Evolutionary conservation across 1,284 basidiomycete species (phyloP).

Genomic region (Ganoderma meredithae): DNA sequence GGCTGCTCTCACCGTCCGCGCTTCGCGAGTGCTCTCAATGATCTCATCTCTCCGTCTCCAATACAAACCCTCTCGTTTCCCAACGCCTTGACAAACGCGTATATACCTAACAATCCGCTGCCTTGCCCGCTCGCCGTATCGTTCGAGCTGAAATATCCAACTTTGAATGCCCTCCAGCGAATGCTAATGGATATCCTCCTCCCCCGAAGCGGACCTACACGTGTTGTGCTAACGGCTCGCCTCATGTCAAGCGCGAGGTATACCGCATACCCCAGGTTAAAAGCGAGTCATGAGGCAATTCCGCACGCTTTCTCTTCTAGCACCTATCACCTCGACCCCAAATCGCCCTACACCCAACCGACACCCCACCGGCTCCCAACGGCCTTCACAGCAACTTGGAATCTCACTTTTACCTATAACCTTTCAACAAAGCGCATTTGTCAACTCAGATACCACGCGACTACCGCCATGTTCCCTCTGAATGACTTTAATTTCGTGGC

Average conservation of each 20-base stretch:
- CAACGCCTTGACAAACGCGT: neutral
- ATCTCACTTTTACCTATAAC: conserved; percentile 7
- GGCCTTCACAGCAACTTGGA: conserved; percentile 8
- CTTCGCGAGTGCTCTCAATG: neutral
- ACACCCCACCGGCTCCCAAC: conserved; percentile 3
- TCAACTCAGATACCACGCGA: neutral
- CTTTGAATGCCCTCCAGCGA: neutral
- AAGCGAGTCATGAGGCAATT: conserved; percentile 13
- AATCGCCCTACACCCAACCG: conserved; percentile 14
- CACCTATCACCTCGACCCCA: conserved; percentile 20
- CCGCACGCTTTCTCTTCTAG: conserved; percentile 19
- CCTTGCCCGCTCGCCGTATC: neutral
- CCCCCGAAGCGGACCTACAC: conserved; percentile 20
- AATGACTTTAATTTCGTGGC: conserved; percentile 41
- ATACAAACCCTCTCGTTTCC: conserved; percentile 7
- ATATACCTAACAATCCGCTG: neutral
- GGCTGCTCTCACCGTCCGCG: conserved; percentile 4
- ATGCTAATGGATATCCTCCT: conserved; percentile 7
- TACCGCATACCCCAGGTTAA: conserved; percentile 18
- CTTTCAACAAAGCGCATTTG: neutral
- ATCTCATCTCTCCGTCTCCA: conserved; percentile 2
- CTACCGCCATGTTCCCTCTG: conserved; percentile 38
- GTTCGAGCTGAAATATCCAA: neutral
- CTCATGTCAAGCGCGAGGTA: conserved; percentile 32
- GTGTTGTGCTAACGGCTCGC: conserved; percentile 32